Conservation (phyloP, 345 rosid genomes). For the Excoecaria cochinchinensis region DNA sequence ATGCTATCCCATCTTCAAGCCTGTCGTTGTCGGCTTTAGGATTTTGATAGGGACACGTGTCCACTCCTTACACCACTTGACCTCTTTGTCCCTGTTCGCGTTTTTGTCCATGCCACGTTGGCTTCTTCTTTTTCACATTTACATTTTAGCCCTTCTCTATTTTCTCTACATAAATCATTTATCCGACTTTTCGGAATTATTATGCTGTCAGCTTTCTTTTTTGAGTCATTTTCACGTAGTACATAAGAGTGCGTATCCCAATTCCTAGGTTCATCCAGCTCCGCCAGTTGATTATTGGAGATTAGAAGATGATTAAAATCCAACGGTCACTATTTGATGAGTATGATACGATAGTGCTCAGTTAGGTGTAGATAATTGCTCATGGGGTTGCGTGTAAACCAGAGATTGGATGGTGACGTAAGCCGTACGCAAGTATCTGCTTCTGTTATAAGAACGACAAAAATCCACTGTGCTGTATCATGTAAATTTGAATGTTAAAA, state of each 20-base stretch:
- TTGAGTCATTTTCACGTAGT: not conserved
- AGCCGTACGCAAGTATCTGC: constrained; percentile 24
- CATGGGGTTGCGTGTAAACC: constrained; percentile 17
- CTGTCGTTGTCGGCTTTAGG: constrained; percentile 38
- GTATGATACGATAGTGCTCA: not conserved
- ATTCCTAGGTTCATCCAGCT: not conserved
- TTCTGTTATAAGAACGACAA: constrained; percentile 21
- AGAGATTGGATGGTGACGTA: constrained; percentile 32
- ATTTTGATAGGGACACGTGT: constrained; percentile 34
- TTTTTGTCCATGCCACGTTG: constrained; percentile 22
- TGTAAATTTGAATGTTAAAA: not conserved
- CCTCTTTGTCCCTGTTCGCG: constrained; percentile 9
- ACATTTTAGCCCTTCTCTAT: not conserved
- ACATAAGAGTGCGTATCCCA: constrained; percentile 2
- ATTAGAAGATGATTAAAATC: not conserved
- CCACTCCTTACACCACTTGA: constrained; percentile 6
- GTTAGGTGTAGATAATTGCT: not conserved
- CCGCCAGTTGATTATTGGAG: not conserved
- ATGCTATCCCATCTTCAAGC: constrained; percentile 37
- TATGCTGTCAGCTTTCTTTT: constrained; percentile 10
- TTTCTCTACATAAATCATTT: not conserved
- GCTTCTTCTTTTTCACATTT: not conserved
- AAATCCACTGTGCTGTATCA: constrained; percentile 14
- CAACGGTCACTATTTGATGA: not conserved
- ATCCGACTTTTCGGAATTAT: not conserved